Evolutionary conservation across 306 rosid genomes (phyloP).

Genomic region (Biancaea sappan): DNA sequence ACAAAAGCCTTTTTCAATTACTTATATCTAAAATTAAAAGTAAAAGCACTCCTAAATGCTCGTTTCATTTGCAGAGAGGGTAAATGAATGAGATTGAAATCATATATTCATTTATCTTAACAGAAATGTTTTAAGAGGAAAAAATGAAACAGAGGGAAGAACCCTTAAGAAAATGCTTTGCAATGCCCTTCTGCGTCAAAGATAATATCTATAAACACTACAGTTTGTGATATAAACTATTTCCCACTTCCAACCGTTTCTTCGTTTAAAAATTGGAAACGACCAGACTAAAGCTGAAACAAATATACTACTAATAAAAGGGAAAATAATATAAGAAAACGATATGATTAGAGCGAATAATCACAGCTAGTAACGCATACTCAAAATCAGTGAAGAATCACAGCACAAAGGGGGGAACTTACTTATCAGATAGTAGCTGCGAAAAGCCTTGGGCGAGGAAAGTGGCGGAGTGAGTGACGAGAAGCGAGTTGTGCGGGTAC

Average conservation of each 20-base stretch:
- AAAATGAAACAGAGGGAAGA: not conserved
- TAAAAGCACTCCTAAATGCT: not conserved
- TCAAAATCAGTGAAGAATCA: not conserved
- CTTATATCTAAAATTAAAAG: not conserved
- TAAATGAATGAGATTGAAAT: not conserved
- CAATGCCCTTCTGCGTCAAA: not conserved
- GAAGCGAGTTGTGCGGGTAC: slow-evolving; percentile 82
- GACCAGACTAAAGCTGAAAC: not conserved
- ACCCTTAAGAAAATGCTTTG: not conserved
- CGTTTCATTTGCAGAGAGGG: not conserved
- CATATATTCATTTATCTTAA: not conserved
- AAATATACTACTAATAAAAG: not conserved
- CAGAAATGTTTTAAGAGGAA: not conserved
- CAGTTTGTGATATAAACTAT: not conserved
- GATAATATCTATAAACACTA: not conserved
- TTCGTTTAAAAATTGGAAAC: not conserved
- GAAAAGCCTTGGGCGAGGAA: slow-evolving; percentile 84
- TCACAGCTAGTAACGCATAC: not conserved
- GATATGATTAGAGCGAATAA: not conserved
- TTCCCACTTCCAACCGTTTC: not conserved
- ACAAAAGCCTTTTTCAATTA: not conserved
- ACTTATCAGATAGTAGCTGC: slow-evolving; percentile 90
- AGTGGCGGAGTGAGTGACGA: slow-evolving; percentile 85
- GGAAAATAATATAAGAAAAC: not conserved
- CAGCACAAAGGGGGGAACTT: not conserved